Evolutionary conservation across 139 green algal genomes (phyloP).

Genomic region (Ettlia oleoabundans): DNA sequence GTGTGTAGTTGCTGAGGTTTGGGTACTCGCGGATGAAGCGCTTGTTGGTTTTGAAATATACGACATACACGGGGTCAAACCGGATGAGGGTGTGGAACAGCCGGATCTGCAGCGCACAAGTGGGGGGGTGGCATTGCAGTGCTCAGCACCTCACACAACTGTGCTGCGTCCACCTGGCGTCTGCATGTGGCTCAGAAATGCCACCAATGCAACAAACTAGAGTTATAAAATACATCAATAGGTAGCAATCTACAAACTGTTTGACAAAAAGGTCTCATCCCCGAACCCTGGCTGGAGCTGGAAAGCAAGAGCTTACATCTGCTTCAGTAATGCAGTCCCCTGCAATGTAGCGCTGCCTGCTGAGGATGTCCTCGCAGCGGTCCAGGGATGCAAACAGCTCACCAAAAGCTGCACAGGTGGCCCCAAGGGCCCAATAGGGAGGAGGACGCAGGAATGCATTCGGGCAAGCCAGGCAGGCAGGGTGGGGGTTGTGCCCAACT

Average conservation of each 20-base stretch:
- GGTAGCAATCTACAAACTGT: no score
- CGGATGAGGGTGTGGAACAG: constrained; percentile 91
- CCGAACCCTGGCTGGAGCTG: no score
- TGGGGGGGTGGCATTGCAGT: not conserved
- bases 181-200: no score
- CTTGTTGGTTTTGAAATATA: constrained; percentile 98
- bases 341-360: constrained; percentile 80
- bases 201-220: no score
- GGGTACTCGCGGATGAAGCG: constrained; percentile 61
- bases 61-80: constrained; percentile 72
- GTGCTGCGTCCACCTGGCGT: no score
- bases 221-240: no score
- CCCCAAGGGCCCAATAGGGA: no score
- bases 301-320: no score
- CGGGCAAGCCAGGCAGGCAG: not conserved
- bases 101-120: constrained; percentile 36
- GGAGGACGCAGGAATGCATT: no score
- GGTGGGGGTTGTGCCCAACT: no score
- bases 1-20: constrained; percentile 75
- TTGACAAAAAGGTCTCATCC: no score
- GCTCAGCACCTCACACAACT: no score
- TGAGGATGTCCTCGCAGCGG: constrained; percentile 80
- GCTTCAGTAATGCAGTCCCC: constrained; percentile 92
- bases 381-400: constrained; percentile 89
- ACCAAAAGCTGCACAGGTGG: constrained; percentile 28